Evolutionary conservation across 2,329 filamentous ascomycete species (phyloP).

Genomic region (Teratosphaeria gauchensis): DNA sequence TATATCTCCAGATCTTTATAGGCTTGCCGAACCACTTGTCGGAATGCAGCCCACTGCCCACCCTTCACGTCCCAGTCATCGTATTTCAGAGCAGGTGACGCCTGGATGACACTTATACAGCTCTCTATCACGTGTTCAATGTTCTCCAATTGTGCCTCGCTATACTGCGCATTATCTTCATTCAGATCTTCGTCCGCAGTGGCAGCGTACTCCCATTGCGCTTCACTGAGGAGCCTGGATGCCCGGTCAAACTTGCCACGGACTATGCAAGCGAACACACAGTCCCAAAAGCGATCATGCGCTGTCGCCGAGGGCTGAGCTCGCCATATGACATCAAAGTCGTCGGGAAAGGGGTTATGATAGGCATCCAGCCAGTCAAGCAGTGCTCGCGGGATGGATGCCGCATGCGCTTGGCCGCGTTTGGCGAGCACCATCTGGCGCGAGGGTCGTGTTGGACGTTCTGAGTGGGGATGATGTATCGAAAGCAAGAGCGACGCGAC

Average conservation of each 20-base stretch:
- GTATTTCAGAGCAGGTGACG: conserved; percentile 57
- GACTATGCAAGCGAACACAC: conserved; percentile 62
- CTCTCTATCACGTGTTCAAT: conserved; percentile 62
- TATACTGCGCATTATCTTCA: conserved; percentile 55
- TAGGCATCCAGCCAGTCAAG: conserved; percentile 73
- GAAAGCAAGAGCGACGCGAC: conserved; percentile 69
- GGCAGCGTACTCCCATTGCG: conserved; percentile 68
- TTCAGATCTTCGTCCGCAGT: conserved; percentile 49
- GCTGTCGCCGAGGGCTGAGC: conserved; percentile 63
- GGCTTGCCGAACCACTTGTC: conserved; percentile 61
- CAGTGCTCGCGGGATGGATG: conserved; percentile 63
- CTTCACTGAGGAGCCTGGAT: conserved; percentile 58
- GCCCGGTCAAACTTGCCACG: conserved; percentile 64
- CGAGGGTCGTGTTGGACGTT: background rate
- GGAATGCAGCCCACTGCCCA: conserved; percentile 74
- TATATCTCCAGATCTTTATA: conserved; percentile 64
- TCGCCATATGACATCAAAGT: conserved; percentile 55
- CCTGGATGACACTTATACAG: conserved; percentile 59
- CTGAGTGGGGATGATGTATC: conserved; percentile 58
- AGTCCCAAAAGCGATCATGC: conserved; percentile 76
- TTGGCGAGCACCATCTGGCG: conserved; percentile 2
- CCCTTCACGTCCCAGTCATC: conserved; percentile 76
- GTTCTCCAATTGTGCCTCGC: conserved; percentile 65
- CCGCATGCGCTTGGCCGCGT: conserved; percentile 5
- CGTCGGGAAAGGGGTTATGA: conserved; percentile 62